Conservation (phyloP, 2,329 filamentous ascomycete genomes). For the Zopfia rhizophila region DNA sequence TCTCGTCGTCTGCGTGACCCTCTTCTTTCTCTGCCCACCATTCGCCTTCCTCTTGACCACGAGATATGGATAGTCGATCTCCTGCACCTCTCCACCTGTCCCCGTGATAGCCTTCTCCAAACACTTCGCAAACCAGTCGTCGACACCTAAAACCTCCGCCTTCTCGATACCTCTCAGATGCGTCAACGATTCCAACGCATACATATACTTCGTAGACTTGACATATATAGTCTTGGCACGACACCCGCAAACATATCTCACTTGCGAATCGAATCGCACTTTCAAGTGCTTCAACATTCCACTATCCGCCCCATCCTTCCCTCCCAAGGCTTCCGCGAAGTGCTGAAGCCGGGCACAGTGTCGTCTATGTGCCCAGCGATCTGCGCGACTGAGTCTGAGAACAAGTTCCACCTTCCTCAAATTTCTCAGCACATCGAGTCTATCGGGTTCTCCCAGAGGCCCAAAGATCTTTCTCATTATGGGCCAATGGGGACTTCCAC, state of each 20-base stretch:
- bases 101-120: slow-evolving; percentile 33
- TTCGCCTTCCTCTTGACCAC: slow-evolving; percentile 12
- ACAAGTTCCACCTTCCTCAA: slow-evolving; percentile 28
- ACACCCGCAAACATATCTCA: no score
- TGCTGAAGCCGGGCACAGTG: slow-evolving; percentile 30
- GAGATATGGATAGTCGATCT: slow-evolving; percentile 30
- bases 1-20: slow-evolving; percentile 13
- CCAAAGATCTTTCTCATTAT: slow-evolving; percentile 35
- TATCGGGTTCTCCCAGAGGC: slow-evolving; percentile 14
- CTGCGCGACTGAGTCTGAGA: neutral
- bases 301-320: no score
- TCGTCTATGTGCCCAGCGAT: slow-evolving; percentile 25
- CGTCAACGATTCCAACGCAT: slow-evolving; percentile 29
- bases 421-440: slow-evolving; percentile 30
- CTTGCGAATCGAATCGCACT: no score
- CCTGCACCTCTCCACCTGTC: slow-evolving; percentile 26
- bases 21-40: slow-evolving; percentile 3
- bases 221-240: no score
- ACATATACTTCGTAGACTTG: slow-evolving; percentile 33
- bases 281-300: no score
- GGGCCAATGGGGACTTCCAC: slow-evolving; percentile 20
- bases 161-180: slow-evolving; percentile 28
- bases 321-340: no score
- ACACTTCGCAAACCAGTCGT: slow-evolving; percentile 32
- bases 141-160: slow-evolving; percentile 24